phyloP scores from a whole-genome alignment of 495 filamentous ascomycete species.

The Lasiosphaeris hirsuta region DNA sequence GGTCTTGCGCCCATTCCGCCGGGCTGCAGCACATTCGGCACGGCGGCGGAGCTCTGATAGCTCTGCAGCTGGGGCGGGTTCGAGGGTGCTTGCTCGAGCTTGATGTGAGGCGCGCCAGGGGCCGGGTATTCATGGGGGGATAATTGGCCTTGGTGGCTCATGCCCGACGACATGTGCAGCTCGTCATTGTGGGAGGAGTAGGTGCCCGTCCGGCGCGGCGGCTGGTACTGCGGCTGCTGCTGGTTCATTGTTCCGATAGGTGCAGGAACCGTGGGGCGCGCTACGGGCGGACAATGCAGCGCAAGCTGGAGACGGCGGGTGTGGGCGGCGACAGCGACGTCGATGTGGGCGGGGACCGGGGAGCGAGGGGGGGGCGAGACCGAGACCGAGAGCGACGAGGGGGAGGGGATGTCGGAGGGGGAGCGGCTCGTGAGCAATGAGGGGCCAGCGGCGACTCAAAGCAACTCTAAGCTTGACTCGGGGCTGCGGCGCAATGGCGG shows the following conservation, averaged over 20 bases:
- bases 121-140: constrained; percentile 49
- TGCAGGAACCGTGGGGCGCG: background rate
- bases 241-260: constrained; percentile 49
- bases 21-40: constrained; percentile 73
- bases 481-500: background rate
- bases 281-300: background rate
- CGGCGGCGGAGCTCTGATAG: constrained; percentile 52
- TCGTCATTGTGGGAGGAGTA: constrained; percentile 59
- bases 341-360: background rate
- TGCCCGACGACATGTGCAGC: constrained; percentile 68
- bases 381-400: background rate
- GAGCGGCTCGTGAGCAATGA: too few species aligned
- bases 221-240: constrained; percentile 41
- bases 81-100: constrained; percentile 26
- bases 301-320: background rate
- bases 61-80: constrained; percentile 46
- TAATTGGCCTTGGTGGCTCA: constrained; percentile 43
- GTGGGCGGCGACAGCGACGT: background rate
- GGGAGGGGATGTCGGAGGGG: background rate
- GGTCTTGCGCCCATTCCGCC: constrained; percentile 53
- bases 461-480: too few species aligned
- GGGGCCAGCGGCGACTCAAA: too few species aligned
- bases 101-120: constrained; percentile 48
- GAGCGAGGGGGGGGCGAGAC: too few species aligned
- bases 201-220: constrained; percentile 40